Conservation (phyloP, 345 rosid species). For the Citrus unshiu region DNA sequence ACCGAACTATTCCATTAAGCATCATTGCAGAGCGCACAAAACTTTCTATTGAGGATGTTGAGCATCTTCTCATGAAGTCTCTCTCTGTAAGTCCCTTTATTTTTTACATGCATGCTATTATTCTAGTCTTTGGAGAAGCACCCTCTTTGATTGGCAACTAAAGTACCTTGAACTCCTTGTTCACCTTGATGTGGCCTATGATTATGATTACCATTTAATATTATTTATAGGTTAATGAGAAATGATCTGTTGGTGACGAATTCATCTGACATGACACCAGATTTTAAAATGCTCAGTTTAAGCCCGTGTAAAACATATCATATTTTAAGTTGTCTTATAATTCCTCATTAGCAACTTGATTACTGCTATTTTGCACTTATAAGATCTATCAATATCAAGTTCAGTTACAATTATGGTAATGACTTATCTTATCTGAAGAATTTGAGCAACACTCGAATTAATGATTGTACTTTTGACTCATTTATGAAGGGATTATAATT, state of each 20-base stretch:
- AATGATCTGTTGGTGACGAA: neutral
- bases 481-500: neutral
- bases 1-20: conserved; percentile 82
- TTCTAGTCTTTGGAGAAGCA: neutral
- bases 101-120: neutral
- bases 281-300: neutral
- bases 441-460: neutral
- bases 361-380: neutral
- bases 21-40: conserved; percentile 89
- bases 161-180: neutral
- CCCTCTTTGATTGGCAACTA: neutral
- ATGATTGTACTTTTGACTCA: neutral
- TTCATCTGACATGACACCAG: neutral
- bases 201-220: neutral
- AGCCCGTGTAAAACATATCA: neutral
- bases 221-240: neutral
- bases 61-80: conserved; percentile 96
- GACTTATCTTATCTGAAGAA: neutral
- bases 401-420: neutral
- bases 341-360: neutral
- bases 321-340: neutral
- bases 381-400: neutral
- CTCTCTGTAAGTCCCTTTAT: conserved; percentile 71
- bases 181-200: neutral
- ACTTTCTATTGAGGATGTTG: conserved; percentile 85